Evolutionary conservation across 768 basidiomycete genomes (phyloP).

Genomic region (Lactarius sanguifluus): DNA sequence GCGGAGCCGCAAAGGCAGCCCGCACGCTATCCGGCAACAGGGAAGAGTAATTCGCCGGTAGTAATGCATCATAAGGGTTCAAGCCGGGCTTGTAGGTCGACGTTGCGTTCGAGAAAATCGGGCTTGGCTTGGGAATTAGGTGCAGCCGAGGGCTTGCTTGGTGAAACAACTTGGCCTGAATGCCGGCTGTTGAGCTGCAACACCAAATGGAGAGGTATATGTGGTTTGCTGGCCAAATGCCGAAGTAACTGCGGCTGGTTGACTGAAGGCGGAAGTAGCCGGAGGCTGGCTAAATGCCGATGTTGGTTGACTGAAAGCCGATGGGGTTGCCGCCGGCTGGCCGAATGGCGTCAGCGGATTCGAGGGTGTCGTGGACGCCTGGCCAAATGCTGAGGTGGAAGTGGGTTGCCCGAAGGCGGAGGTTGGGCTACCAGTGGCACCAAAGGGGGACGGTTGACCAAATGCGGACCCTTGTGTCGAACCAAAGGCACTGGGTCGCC

Average conservation of each 20-base stretch:
- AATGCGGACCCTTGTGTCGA: constrained; percentile 38
- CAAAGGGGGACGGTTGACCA: constrained; percentile 33
- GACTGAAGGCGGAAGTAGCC: constrained; percentile 50
- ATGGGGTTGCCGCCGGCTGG: constrained; percentile 33
- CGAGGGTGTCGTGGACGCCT: constrained; percentile 11
- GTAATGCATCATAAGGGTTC: constrained; percentile 52
- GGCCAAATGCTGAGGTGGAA: constrained; percentile 18
- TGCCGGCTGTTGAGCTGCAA: constrained; percentile 13
- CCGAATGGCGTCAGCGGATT: constrained; percentile 12
- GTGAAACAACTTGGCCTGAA: constrained; percentile 18
- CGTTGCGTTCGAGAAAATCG: constrained; percentile 38
- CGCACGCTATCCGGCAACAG: constrained; percentile 48
- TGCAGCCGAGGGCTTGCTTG: neutral
- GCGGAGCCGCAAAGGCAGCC: constrained; percentile 51
- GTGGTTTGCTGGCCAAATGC: constrained; percentile 49
- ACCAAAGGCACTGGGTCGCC: constrained; percentile 30
- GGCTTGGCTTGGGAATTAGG: constrained; percentile 27
- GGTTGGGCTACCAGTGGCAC: neutral
- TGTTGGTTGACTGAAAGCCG: constrained; percentile 38
- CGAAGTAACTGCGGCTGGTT: constrained; percentile 40
- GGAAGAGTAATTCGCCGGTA: constrained; percentile 57
- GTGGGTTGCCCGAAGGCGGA: constrained; percentile 22
- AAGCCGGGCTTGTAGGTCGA: constrained; percentile 43
- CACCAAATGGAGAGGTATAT: constrained; percentile 42
- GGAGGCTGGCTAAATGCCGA: constrained; percentile 38